Evolutionary conservation across 345 rosid species (phyloP).

Genomic region (Populus ilicifolia): DNA sequence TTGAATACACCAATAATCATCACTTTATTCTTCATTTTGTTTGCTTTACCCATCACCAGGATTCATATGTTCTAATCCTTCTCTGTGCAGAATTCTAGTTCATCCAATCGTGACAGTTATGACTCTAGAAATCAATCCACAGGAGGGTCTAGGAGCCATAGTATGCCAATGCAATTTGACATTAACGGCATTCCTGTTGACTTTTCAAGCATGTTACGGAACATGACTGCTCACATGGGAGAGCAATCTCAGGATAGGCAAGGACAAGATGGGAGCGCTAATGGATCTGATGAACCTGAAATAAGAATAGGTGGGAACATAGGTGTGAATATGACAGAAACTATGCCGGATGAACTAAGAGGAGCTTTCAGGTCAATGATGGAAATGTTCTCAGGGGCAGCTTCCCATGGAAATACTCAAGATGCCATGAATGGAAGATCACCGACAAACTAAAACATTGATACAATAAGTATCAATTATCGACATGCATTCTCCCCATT

Average conservation of each 20-base stretch:
- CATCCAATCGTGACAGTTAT: slow-evolving; percentile 27
- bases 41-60: background rate
- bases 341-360: slow-evolving; percentile 45
- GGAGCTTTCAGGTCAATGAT: slow-evolving; percentile 65
- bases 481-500: background rate
- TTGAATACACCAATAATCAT: background rate
- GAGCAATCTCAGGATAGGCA: slow-evolving; percentile 31
- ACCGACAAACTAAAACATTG: slow-evolving; percentile 15
- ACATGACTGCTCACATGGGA: slow-evolving; percentile 36
- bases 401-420: slow-evolving; percentile 39
- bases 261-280: slow-evolving; percentile 23
- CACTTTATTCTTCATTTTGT: background rate
- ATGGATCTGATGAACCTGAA: slow-evolving; percentile 34
- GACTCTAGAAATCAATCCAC: slow-evolving; percentile 30
- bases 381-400: slow-evolving; percentile 63
- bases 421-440: slow-evolving; percentile 36
- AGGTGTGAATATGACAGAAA: slow-evolving; percentile 38
- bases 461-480: background rate
- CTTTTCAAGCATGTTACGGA: slow-evolving; percentile 38
- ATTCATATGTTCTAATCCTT: background rate
- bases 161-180: slow-evolving; percentile 34
- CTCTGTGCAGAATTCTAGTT: slow-evolving; percentile 21
- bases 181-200: slow-evolving; percentile 22
- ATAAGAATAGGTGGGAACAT: slow-evolving; percentile 42
- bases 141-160: slow-evolving; percentile 26